Conservation (phyloP, 2,329 filamentous ascomycete species). For the Seiridium cupressi region DNA sequence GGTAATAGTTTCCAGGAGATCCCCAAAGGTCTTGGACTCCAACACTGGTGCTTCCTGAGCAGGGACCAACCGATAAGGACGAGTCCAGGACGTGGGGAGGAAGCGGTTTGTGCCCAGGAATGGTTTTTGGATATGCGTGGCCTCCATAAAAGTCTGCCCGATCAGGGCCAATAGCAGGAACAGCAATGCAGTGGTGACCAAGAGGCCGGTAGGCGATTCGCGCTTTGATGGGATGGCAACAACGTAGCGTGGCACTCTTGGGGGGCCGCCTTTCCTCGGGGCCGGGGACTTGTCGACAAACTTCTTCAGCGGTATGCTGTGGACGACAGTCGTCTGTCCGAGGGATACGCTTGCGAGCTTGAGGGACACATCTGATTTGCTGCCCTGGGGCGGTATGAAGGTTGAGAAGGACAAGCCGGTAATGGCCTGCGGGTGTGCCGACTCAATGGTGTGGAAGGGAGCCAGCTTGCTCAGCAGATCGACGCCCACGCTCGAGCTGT, state of each 20-base stretch:
- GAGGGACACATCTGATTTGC: constrained; percentile 55
- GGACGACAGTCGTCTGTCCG: constrained; percentile 75
- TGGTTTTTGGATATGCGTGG: constrained; percentile 55
- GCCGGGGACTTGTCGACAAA: constrained; percentile 33
- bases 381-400: constrained; percentile 52
- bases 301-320: constrained; percentile 69
- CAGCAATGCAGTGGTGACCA: constrained; percentile 54
- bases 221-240: constrained; percentile 58
- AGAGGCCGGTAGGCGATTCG: constrained; percentile 49
- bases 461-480: constrained; percentile 52
- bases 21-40: constrained; percentile 29
- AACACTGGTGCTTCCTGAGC: constrained; percentile 19
- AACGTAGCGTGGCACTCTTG: constrained; percentile 65
- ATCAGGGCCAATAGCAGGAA: constrained; percentile 61
- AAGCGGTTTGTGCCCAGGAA: constrained; percentile 53
- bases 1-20: constrained; percentile 33
- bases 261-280: constrained; percentile 33
- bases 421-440: constrained; percentile 56
- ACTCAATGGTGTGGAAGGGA: constrained; percentile 50
- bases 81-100: constrained; percentile 43
- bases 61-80: constrained; percentile 16
- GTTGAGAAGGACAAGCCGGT: constrained; percentile 58
- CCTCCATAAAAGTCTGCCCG: constrained; percentile 63
- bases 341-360: constrained; percentile 81
- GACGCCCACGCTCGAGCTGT: constrained; percentile 42